Evolutionary conservation across 1,139 yeast species (phyloP), one percentile per base, ranked within the genome.

Genomic region (Blastobotrys indianensis): DNA sequence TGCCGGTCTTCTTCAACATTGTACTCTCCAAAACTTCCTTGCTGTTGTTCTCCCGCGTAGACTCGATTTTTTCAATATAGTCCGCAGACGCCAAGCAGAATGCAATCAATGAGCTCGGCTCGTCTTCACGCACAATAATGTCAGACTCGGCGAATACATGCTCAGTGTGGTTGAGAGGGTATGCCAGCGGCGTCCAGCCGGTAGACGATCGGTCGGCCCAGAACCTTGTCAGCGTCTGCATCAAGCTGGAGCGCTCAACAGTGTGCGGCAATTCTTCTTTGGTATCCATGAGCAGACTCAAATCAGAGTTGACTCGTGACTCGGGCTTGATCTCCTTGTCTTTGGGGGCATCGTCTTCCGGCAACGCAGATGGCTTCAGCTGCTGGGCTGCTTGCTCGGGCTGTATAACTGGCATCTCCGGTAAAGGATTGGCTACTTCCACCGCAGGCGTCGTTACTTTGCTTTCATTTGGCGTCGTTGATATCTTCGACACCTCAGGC

Each of bases 191-290:
- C 54, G 85, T 88, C 98, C 98, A 94, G 17, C 94, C 75, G 2
- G 95, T 85, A 0, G 97, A 92, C 1, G 97, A 85, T 56, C 98
- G 69, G 65, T 94, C 98, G 1, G 97, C 97, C 98, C 98, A 92
- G 65, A 92, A 90, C 58, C 82, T 87, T 0, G 95, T 79, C 48
- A 94, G 69, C 0, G 95, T 81, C 57, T 86, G 87, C 67, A 94
- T 76, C 31, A 94, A 65, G 0, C 96, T 82, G 31, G 80, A 77
- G 55, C 79, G 78, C 58, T 87, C 97, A 2, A 86, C 60, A 67
- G 64, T 72, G 70, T 55, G 69, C n/a, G 41, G 34, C 4, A 41
- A 20, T 13, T 43, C 45, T 17, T 44, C 39, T 23, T 36, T 41
- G 2, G 45, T 6, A 17, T 42, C 41, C 20, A 9, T 15, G 10